phyloP scores from a whole-genome alignment of 108 stramenopile species.

The Pseudonitzschia pungens region DNA sequence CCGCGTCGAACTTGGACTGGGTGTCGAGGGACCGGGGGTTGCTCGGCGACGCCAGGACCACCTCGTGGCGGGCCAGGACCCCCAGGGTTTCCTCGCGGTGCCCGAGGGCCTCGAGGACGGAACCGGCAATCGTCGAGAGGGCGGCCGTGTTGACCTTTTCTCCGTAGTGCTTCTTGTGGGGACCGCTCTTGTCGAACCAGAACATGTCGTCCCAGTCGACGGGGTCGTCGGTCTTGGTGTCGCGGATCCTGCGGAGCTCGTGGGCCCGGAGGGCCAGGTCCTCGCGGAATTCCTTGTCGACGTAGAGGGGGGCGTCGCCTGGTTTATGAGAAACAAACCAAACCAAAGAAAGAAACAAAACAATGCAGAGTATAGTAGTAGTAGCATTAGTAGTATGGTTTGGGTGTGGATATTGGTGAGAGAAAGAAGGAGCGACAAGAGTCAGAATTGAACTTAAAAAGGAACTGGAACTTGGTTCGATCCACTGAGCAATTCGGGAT shows the following conservation, averaged over 20 bases:
- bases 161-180: conserved; percentile 16
- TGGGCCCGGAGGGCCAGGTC: conserved; percentile 29
- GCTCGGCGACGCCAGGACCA: conserved; percentile 69
- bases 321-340: neutral
- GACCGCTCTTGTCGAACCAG: conserved; percentile 14
- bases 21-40: conserved; percentile 61
- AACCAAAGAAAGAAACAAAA: neutral
- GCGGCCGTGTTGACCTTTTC: conserved; percentile 57
- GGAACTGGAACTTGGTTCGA: no score
- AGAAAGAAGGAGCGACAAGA: no score
- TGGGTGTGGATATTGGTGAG: no score
- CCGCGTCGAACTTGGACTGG: conserved; percentile 74
- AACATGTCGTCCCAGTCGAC: conserved; percentile 17
- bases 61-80: conserved; percentile 70
- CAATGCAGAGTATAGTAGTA: no score
- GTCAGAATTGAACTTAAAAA: no score
- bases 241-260: neutral
- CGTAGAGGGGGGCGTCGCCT: conserved; percentile 27
- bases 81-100: conserved; percentile 62
- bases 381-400: no score
- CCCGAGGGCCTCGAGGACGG: conserved; percentile 61
- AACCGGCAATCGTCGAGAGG: conserved; percentile 56
- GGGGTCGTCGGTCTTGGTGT: conserved; percentile 8
- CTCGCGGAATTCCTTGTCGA: conserved; percentile 36
- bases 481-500: no score